These are phyloP conservation scores for Lunasporangiospora selenospora DNA, from an alignment of 192 early-diverging fungal genomes.

Conservation along the genomic window DNA sequence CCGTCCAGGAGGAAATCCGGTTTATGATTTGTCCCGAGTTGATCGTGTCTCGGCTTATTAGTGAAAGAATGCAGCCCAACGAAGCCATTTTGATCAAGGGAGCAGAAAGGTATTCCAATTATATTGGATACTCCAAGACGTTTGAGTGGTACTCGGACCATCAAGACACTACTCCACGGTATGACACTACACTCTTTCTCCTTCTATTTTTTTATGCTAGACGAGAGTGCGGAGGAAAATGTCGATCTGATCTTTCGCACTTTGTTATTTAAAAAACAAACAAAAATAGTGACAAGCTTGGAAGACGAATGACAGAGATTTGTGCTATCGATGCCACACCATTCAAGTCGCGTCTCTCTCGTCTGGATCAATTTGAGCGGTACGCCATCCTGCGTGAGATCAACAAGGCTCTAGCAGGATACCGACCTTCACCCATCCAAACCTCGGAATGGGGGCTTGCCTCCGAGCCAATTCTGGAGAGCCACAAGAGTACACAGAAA, in stretches of 20 bases:
- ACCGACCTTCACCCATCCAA: constrained; percentile 26
- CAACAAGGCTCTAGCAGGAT: constrained; percentile 38
- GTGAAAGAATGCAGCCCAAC: constrained; percentile 31
- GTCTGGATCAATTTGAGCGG: constrained; percentile 34
- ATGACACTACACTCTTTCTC: too few relatives aligned
- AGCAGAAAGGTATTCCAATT: constrained; percentile 30
- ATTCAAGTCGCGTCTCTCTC: constrained; percentile 33
- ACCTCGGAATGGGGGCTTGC: constrained; percentile 38
- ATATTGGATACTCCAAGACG: constrained; percentile 44
- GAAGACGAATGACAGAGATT: constrained; percentile 28
- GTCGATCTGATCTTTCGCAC: too few relatives aligned
- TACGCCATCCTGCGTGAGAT: constrained; percentile 28
- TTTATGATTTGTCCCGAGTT: constrained; percentile 49
- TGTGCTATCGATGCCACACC: constrained; percentile 42
- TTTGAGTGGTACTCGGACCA: constrained; percentile 44
- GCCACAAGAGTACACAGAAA: neutral
- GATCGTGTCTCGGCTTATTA: constrained; percentile 33
- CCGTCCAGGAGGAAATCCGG: constrained; percentile 42
- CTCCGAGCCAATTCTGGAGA: neutral
- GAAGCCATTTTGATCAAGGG: constrained; percentile 43
- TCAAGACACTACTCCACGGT: constrained; percentile 29
- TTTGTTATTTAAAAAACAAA: too few relatives aligned
- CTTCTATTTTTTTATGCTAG: too few relatives aligned
- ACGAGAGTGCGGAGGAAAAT: too few relatives aligned
- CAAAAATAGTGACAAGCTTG: constrained; percentile 32